Evolutionary conservation across 1,284 basidiomycete genomes (phyloP).

Genomic region (Rhodotorula sp.): DNA sequence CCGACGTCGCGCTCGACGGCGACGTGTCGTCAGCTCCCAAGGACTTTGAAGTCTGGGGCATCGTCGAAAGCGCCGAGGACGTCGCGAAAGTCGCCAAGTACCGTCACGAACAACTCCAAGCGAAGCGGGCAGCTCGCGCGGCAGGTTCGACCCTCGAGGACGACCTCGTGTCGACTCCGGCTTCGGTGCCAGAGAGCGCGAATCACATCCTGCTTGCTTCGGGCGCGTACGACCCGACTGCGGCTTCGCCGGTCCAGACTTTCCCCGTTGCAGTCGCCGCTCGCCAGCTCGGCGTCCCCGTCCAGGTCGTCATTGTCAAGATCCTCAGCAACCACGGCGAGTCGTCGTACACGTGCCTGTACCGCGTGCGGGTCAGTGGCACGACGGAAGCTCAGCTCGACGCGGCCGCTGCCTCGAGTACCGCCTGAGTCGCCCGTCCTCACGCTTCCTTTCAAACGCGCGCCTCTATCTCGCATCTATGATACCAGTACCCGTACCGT

Average conservation of each 20-base stretch:
- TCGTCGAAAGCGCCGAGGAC: slow-evolving; percentile 74
- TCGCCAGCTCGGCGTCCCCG: slow-evolving; percentile 67
- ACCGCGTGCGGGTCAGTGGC: slow-evolving; percentile 66
- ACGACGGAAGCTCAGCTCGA: slow-evolving; percentile 18
- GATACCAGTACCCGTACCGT: background rate
- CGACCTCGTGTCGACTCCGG: slow-evolving; percentile 46
- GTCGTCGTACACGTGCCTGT: slow-evolving; percentile 80
- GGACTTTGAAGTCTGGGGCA: slow-evolving; percentile 82
- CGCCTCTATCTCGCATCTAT: background rate
- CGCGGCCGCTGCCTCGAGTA: background rate
- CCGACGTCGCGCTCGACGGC: slow-evolving; percentile 63
- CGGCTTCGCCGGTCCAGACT: slow-evolving; percentile 72
- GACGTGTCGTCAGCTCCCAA: slow-evolving; percentile 77
- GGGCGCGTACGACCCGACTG: slow-evolving; percentile 74
- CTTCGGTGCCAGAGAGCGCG: slow-evolving; percentile 57
- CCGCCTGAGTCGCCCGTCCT: background rate
- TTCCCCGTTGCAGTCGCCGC: slow-evolving; percentile 73
- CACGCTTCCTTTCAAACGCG: background rate
- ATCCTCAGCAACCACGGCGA: slow-evolving; percentile 84
- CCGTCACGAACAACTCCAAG: slow-evolving; percentile 31
- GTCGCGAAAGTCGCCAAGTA: slow-evolving; percentile 56
- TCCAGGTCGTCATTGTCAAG: slow-evolving; percentile 73
- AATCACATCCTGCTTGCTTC: slow-evolving; percentile 70
- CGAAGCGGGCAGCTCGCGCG: slow-evolving; percentile 16
- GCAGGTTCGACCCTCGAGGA: slow-evolving; percentile 41